Evolutionary conservation across 345 rosid species (phyloP).

Genomic region (Hibiscus tridactylites): DNA sequence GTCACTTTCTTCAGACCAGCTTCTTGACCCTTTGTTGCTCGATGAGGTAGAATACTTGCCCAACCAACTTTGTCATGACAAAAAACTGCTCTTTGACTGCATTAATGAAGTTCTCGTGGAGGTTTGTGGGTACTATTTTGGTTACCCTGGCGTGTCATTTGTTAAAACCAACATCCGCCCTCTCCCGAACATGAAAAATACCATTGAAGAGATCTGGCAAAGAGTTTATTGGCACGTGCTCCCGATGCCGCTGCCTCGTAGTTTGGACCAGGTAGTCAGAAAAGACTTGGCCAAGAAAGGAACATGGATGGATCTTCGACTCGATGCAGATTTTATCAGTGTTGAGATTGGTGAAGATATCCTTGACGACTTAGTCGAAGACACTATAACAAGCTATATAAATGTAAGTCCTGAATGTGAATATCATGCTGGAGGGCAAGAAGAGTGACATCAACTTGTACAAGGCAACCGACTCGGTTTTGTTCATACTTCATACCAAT

Average conservation of each 20-base stretch:
- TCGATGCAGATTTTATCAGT: background rate
- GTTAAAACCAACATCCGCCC: background rate
- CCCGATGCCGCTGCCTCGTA: background rate
- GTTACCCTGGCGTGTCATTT: background rate
- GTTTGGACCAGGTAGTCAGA: background rate
- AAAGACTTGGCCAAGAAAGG: background rate
- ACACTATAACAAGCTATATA: background rate
- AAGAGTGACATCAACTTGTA: background rate
- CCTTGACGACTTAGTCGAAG: background rate
- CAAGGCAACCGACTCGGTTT: background rate
- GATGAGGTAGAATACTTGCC: background rate
- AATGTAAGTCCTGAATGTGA: constrained; percentile 6
- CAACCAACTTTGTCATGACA: background rate
- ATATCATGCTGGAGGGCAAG: constrained; percentile 19
- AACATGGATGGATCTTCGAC: background rate
- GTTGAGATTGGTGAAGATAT: background rate
- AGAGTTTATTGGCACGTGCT: background rate
- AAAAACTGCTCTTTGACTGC: background rate
- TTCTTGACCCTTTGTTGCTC: background rate
- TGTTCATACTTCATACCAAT: constrained; percentile 6
- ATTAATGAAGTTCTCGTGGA: background rate
- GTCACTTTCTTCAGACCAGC: background rate
- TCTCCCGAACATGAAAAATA: background rate
- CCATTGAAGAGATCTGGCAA: background rate
- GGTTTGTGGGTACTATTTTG: background rate